phyloP scores from a whole-genome alignment of 2,329 filamentous ascomycete genomes.

The Colletotrichum sp. region DNA sequence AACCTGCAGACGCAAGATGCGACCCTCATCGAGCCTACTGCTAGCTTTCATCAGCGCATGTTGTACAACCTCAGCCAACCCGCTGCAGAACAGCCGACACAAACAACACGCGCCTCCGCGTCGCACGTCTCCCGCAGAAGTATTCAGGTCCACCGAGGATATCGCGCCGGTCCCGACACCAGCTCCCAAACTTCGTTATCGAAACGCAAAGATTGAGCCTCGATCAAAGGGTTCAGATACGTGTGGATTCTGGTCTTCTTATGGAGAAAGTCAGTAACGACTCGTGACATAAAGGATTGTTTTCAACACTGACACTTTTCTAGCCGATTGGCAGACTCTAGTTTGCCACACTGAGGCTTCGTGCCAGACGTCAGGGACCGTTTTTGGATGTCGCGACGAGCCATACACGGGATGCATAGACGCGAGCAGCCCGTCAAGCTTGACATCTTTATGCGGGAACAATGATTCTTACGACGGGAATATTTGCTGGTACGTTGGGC shows the following conservation, averaged over 20 bases:
- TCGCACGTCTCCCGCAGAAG: background rate
- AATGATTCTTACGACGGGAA: background rate
- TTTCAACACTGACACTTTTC: background rate
- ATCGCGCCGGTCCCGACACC: background rate
- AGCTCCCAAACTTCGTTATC: background rate
- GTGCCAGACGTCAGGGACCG: background rate
- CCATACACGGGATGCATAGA: background rate
- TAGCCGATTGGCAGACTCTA: background rate
- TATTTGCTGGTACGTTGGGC: background rate
- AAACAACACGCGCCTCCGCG: background rate
- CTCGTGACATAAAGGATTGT: background rate
- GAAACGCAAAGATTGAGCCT: background rate
- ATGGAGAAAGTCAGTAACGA: background rate
- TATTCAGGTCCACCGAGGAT: background rate
- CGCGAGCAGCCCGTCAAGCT: background rate
- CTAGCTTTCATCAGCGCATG: background rate
- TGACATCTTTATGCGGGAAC: background rate
- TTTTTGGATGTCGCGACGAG: background rate
- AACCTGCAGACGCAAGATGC: background rate
- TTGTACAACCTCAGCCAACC: background rate
- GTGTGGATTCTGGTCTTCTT: background rate
- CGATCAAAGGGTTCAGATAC: background rate
- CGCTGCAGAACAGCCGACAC: background rate
- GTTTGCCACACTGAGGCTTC: background rate
- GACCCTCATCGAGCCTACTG: background rate